phyloP scores from a whole-genome alignment of 371 early-diverging fungal species.

The Mucor saturninus region DNA sequence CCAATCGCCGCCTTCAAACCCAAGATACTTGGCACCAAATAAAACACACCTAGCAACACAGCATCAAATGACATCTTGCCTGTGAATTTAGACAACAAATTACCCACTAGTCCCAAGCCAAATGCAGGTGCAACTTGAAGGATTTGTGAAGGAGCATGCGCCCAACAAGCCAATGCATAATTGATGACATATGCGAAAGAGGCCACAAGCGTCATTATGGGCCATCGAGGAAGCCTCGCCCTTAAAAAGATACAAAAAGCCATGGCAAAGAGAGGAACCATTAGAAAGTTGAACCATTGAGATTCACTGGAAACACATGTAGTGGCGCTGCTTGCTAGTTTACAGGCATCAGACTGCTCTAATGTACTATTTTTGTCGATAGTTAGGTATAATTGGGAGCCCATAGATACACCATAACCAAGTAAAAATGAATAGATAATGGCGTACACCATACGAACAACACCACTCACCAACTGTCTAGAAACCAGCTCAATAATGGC shows the following conservation, averaged over 20 bases:
- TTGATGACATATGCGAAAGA: slow-evolving; percentile 43
- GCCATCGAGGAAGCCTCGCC: slow-evolving; percentile 47
- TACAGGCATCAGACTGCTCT: slow-evolving; percentile 21
- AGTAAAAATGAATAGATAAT: slow-evolving; percentile 78
- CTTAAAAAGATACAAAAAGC: slow-evolving; percentile 50
- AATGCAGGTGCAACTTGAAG: slow-evolving; percentile 59
- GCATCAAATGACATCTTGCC: slow-evolving; percentile 63
- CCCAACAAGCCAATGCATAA: slow-evolving; percentile 36
- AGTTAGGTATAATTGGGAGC: slow-evolving; percentile 52
- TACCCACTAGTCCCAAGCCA: slow-evolving; percentile 59
- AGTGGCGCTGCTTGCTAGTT: slow-evolving; percentile 19
- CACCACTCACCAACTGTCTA: slow-evolving; percentile 83
- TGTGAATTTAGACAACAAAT: slow-evolving; percentile 57
- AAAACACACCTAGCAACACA: slow-evolving; percentile 54
- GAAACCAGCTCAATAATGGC: slow-evolving; percentile 83
- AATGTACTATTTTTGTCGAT: slow-evolving; percentile 38
- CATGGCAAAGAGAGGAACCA: slow-evolving; percentile 50
- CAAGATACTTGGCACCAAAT: slow-evolving; percentile 4
- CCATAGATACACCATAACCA: slow-evolving; percentile 81
- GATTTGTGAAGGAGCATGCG: slow-evolving; percentile 54
- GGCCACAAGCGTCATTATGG: slow-evolving; percentile 46
- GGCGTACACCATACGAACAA: slow-evolving; percentile 80
- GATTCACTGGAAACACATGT: slow-evolving; percentile 36
- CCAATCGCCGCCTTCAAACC: slow-evolving; percentile 56
- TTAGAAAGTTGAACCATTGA: slow-evolving; percentile 39